Percentiles rank a stretch among this genome's conserved stretches.
These are phyloP conservation scores for Wallacemonas collosoma DNA, from an alignment of 208 protist species.

Conservation along the genomic window DNA sequence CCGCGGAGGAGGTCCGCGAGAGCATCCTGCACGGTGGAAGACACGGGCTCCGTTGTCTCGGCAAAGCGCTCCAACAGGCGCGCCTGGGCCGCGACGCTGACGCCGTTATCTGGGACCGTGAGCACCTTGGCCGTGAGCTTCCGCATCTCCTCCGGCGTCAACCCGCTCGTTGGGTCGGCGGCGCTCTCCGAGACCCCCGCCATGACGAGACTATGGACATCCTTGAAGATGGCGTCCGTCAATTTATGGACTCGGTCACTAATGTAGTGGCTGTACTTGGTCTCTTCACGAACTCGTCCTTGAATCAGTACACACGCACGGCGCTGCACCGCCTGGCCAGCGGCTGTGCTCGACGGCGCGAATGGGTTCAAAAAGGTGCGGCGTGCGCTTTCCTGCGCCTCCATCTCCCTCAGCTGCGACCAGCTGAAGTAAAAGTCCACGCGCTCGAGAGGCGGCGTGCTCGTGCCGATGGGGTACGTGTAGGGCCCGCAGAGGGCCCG, in stretches of 20 bases:
- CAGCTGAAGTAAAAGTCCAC: constrained; percentile 66
- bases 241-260: constrained; percentile 17
- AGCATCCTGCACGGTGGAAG: constrained; percentile 5
- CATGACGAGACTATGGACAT: background rate
- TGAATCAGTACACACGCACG: constrained; percentile 14
- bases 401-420: constrained; percentile 70
- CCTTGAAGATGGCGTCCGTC: constrained; percentile 12
- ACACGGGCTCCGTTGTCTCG: background rate
- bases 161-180: constrained; percentile 4
- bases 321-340: constrained; percentile 32
- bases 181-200: background rate
- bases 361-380: constrained; percentile 41
- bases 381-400: constrained; percentile 48
- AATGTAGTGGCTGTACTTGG: constrained; percentile 41
- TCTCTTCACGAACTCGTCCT: constrained; percentile 44
- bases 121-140: constrained; percentile 10
- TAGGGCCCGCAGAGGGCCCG: constrained; percentile 35
- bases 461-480: constrained; percentile 66
- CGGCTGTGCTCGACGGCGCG: constrained; percentile 15
- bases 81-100: constrained; percentile 12
- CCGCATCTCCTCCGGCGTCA: constrained; percentile 14
- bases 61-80: constrained; percentile 1
- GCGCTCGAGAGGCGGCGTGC: constrained; percentile 46
- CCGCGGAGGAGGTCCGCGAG: constrained; percentile 10
- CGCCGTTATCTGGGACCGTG: background rate